These are phyloP conservation scores for Meyerozyma elateridarum DNA, from an alignment of 1,139 yeast genomes.

Conservation along the genomic window DNA sequence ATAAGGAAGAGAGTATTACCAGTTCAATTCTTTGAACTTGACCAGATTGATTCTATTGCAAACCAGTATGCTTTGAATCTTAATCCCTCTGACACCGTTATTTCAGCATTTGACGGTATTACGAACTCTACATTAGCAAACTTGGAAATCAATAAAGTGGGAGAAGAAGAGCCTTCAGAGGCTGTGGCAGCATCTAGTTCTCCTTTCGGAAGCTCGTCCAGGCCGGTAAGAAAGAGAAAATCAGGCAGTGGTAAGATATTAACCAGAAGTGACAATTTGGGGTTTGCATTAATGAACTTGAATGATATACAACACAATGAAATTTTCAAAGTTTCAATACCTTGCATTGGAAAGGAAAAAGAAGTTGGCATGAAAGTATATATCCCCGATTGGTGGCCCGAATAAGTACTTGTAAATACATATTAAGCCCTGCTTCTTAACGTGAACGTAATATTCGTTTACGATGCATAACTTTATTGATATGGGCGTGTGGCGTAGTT, in stretches of 20 bases:
- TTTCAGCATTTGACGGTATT: conserved; percentile 6
- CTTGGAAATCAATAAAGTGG: too few relatives aligned
- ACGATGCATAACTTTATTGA: too few relatives aligned
- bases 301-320: conserved; percentile 32
- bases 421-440: too few relatives aligned
- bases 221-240: conserved; percentile 29
- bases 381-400: conserved; percentile 70
- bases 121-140: too few relatives aligned
- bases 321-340: conserved; percentile 28
- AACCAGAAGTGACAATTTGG: conserved; percentile 53
- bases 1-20: conserved; percentile 81
- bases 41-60: conserved; percentile 7
- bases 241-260: conserved; percentile 57
- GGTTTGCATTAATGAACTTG: conserved; percentile 57
- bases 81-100: conserved; percentile 15
- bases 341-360: conserved; percentile 18
- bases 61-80: conserved; percentile 12
- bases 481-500: conserved; percentile 69
- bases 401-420: conserved; percentile 14
- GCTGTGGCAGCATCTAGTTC: conserved; percentile 8
- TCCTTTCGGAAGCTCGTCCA: conserved; percentile 17
- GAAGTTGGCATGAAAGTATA: conserved; percentile 42
- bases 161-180: background rate
- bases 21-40: conserved; percentile 43
- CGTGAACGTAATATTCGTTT: background rate